A percentile compares a stretch with the other conserved stretches of the same genome.
phyloP scores from a whole-genome alignment of 2,329 filamentous ascomycete species.

The Coniochaeta sp. region DNA sequence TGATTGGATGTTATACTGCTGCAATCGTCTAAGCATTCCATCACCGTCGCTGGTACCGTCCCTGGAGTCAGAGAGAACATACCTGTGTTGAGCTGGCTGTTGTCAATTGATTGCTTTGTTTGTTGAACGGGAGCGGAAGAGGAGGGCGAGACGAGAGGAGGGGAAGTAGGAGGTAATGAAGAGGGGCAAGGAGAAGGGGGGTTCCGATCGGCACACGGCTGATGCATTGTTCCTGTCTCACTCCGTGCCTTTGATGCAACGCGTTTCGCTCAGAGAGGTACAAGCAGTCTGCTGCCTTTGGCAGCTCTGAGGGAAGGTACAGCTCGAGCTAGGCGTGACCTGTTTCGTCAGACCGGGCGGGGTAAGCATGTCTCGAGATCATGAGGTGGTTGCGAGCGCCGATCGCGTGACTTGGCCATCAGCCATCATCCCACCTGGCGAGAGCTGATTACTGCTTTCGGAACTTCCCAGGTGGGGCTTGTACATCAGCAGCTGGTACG shows the following conservation, averaged over 20 bases:
- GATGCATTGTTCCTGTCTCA: slow-evolving; percentile 16
- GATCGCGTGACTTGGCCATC: slow-evolving; percentile 7
- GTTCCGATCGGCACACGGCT: slow-evolving; percentile 5
- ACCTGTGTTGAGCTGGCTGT: background rate
- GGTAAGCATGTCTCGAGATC: slow-evolving; percentile 21
- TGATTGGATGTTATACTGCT: background rate
- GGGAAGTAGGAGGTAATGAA: slow-evolving; percentile 6
- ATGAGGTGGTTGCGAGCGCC: slow-evolving; percentile 8
- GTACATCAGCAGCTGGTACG: background rate
- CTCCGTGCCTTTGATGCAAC: background rate
- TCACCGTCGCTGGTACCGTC: background rate
- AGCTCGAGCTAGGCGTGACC: slow-evolving; percentile 2
- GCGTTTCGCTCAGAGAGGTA: background rate
- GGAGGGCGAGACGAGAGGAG: slow-evolving; percentile 6
- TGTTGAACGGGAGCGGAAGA: slow-evolving; percentile 8
- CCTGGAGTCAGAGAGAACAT: background rate
- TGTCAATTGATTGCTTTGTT: background rate
- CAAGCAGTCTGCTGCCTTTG: background rate
- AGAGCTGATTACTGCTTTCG: slow-evolving; percentile 1
- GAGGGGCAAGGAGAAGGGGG: slow-evolving; percentile 5
- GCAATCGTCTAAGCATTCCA: background rate
- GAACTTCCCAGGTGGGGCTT: background rate
- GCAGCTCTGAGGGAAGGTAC: background rate
- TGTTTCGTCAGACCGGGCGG: slow-evolving; percentile 36
- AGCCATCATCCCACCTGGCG: background rate